Conservation (phyloP, 331 rosid genomes). For the Phaseolus coccineus region DNA sequence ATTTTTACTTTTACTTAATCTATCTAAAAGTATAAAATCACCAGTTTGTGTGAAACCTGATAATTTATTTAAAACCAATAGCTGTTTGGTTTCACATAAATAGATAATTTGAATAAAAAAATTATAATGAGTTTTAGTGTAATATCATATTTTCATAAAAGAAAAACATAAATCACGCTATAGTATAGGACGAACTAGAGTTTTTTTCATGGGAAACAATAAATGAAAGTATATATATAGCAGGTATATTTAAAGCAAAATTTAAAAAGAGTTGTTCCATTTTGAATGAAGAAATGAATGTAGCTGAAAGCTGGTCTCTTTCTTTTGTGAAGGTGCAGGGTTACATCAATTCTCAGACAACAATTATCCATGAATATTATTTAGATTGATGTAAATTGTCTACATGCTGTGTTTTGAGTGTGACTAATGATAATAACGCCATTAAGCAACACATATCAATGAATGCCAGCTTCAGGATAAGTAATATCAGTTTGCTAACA, state of each 20-base stretch:
- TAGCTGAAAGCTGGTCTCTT: not conserved
- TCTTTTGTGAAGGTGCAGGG: not conserved
- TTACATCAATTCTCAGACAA: slow-evolving; percentile 18
- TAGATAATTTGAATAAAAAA: no score
- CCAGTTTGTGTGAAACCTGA: no score
- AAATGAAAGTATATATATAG: no score
- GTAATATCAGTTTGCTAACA: not conserved
- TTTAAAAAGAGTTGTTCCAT: not conserved
- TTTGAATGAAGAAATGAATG: slow-evolving; percentile 15
- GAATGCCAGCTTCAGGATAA: slow-evolving; percentile 1
- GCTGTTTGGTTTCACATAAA: no score
- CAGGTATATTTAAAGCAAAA: not conserved
- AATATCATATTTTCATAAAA: no score
- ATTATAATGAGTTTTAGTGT: no score
- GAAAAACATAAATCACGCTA: no score
- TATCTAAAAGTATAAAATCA: no score
- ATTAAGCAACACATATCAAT: not conserved
- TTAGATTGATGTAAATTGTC: slow-evolving; percentile 22
- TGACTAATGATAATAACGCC: slow-evolving; percentile 31
- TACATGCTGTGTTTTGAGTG: slow-evolving; percentile 35
- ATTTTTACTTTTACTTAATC: no score
- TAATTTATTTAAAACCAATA: no score
- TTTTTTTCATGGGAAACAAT: no score
- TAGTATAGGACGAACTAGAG: no score
- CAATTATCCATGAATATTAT: not conserved